Evolutionary conservation across 2,329 filamentous ascomycete species (phyloP), one percentile per base, ranked within the genome.

Genomic region (Cyphellophora europaea): DNA sequence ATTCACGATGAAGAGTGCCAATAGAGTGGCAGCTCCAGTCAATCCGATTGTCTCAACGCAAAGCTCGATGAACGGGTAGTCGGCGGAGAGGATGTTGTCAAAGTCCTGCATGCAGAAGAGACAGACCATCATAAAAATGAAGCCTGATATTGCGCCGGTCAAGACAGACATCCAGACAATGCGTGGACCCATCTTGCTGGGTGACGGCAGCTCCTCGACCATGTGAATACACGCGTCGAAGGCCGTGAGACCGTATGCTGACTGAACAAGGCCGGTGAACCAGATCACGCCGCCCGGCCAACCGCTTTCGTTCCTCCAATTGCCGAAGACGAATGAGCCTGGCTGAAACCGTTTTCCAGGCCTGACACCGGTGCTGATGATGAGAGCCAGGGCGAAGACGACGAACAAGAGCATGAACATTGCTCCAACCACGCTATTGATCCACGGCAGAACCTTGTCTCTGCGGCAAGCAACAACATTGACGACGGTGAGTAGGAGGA

Each of bases 151-250:
- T n/a, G 66, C 65, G 19, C 67, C 63, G n/a, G 61, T 59, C 0
- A 63, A 40, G 1, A 74, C 66, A 0, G 70, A 65, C 12, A 73
- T 58, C 57, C 63, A 72, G 42, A 74, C 72, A 3, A 68, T 62
- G 11, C 57, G 57, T 0, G 71, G 71, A 0, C 64, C 66, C 36
- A 71, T 72, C 21, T 54, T 63, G 18, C 68, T 54, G 2, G 71
- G 70, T 3, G 59, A 53, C 1, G 71, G 70, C 2, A 74, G 69
- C 45, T 74, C 71, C 43, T 75, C 71, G 2, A 71, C 66, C 58
- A 75, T 65, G 48, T 76, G 72, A 23, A 74, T 72, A 19, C 72
- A 71, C 0, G 71, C 67, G 45, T 76, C 72, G 42, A 75, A 74
- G 2, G 71, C 71, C 0, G 69, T 72, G 11, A 73, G 52, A 2